These are phyloP conservation scores for Botrytis fragariae DNA, from an alignment of 2,329 filamentous ascomycete genomes.

Conservation along the genomic window DNA sequence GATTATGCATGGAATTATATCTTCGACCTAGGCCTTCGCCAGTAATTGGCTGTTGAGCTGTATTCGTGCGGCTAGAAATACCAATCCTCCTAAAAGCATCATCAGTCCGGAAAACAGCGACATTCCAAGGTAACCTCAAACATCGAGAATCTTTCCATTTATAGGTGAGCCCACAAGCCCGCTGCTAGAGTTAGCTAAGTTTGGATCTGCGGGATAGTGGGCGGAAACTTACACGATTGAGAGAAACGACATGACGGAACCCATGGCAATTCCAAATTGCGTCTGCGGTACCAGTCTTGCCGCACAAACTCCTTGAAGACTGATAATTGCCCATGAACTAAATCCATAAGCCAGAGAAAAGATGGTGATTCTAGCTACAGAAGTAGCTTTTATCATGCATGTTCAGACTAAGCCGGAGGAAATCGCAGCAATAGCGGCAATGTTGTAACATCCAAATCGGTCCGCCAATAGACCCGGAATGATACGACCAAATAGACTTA, in stretches of 20 bases:
- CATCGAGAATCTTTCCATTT: slow-evolving; percentile 27
- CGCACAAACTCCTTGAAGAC: slow-evolving; percentile 30
- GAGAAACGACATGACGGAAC: slow-evolving; percentile 27
- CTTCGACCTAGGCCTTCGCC: slow-evolving; percentile 18
- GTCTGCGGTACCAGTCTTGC: slow-evolving; percentile 24
- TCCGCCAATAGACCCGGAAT: neutral
- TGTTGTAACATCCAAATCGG: slow-evolving; percentile 24
- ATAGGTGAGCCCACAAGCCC: slow-evolving; percentile 31
- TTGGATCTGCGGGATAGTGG: neutral
- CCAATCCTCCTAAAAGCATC: slow-evolving; percentile 27
- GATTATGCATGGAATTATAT: neutral
- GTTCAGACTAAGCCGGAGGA: neutral
- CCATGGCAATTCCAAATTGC: slow-evolving; percentile 31
- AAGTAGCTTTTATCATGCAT: slow-evolving; percentile 15
- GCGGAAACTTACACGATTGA: slow-evolving; percentile 26
- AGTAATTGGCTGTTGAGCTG: slow-evolving; percentile 22
- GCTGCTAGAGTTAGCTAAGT: slow-evolving; percentile 7
- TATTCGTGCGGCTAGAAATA: slow-evolving; percentile 25
- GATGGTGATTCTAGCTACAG: slow-evolving; percentile 2
- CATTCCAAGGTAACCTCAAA: slow-evolving; percentile 27
- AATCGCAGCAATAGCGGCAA: neutral
- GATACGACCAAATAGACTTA: slow-evolving; percentile 7
- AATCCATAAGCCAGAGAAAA: slow-evolving; percentile 20
- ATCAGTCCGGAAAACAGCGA: slow-evolving; percentile 30
- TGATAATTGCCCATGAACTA: slow-evolving; percentile 30